Evolutionary conservation across 1,284 basidiomycete species (phyloP).

Genomic region (Sporisorium sorghi): DNA sequence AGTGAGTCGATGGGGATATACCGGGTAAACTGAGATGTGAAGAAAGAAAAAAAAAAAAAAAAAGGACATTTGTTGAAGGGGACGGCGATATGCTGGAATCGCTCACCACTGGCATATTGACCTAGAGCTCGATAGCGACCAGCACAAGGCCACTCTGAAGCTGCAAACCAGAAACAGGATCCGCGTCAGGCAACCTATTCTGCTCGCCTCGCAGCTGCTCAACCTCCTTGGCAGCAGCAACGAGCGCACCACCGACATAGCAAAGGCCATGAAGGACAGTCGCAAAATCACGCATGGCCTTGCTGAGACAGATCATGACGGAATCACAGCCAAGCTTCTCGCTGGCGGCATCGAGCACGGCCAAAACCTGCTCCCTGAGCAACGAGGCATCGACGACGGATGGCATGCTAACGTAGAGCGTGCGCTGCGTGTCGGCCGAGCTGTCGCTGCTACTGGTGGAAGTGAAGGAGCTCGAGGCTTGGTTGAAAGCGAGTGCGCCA

Average conservation of each 20-base stretch:
- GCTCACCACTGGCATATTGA: background rate
- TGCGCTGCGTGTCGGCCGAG: slow-evolving; percentile 45
- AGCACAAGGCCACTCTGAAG: slow-evolving; percentile 37
- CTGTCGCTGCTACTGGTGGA: slow-evolving; percentile 32
- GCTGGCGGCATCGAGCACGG: slow-evolving; percentile 59
- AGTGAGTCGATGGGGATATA: slow-evolving; percentile 26
- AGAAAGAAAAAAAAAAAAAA: background rate
- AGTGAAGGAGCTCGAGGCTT: slow-evolving; percentile 20
- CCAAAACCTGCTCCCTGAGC: slow-evolving; percentile 60
- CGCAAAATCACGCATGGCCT: slow-evolving; percentile 47
- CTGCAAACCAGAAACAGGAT: slow-evolving; percentile 31
- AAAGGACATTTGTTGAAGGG: background rate
- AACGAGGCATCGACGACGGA: slow-evolving; percentile 33
- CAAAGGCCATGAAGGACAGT: slow-evolving; percentile 60
- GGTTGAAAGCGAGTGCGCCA: slow-evolving; percentile 4
- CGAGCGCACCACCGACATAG: slow-evolving; percentile 62
- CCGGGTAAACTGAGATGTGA: slow-evolving; percentile 7
- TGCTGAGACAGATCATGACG: slow-evolving; percentile 58
- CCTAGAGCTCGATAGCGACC: slow-evolving; percentile 47
- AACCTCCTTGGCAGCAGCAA: slow-evolving; percentile 28
- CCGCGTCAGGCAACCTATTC: slow-evolving; percentile 19
- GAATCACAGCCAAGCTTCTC: slow-evolving; percentile 54
- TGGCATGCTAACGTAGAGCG: slow-evolving; percentile 65
- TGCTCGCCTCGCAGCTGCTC: slow-evolving; percentile 2
- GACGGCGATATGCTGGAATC: slow-evolving; percentile 14